A percentile compares a stretch with the other conserved stretches of the same genome.
Conservation (phyloP, 441 rosid species). For the Eruca vesicaria region DNA sequence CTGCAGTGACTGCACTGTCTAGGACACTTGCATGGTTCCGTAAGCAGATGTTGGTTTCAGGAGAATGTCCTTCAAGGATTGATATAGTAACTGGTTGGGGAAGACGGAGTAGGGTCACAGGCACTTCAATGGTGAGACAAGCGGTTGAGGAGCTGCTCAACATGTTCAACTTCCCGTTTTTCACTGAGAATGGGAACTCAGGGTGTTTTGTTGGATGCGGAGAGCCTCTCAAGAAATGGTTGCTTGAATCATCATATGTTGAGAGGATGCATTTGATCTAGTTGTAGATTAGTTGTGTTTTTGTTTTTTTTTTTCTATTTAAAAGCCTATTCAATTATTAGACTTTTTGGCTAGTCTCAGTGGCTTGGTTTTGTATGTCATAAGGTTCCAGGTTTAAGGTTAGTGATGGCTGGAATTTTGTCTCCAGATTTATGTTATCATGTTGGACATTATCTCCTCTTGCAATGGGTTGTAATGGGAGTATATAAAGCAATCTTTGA, state of each 20-base stretch:
- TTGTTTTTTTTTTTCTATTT: neutral
- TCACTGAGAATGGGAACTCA: slow-evolving; percentile 80
- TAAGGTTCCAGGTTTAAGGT: neutral
- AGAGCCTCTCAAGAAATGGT: slow-evolving; percentile 76
- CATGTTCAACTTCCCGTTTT: slow-evolving; percentile 81
- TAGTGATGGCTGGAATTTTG: neutral
- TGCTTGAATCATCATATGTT: slow-evolving; percentile 75
- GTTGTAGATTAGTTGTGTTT: slow-evolving; percentile 22
- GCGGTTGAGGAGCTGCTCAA: slow-evolving; percentile 78
- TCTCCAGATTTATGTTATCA: neutral
- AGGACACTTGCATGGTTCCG: slow-evolving; percentile 92
- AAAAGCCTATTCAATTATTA: neutral
- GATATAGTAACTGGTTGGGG: slow-evolving; percentile 99
- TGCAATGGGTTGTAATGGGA: neutral
- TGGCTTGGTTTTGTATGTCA: neutral
- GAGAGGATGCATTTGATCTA: slow-evolving; percentile 92
- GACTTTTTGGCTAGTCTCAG: neutral
- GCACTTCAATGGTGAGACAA: slow-evolving; percentile 79
- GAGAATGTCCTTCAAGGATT: slow-evolving; percentile 71
- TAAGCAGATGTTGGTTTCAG: slow-evolving; percentile 66
- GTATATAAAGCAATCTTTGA: neutral
- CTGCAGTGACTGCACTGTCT: slow-evolving; percentile 76
- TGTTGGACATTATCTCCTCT: neutral
- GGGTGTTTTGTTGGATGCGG: slow-evolving; percentile 89
- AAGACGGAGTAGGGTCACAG: slow-evolving; percentile 82